These are phyloP conservation scores for Centella asiatica DNA, from an alignment of 129 eudicot genomes.

Conservation along the genomic window DNA sequence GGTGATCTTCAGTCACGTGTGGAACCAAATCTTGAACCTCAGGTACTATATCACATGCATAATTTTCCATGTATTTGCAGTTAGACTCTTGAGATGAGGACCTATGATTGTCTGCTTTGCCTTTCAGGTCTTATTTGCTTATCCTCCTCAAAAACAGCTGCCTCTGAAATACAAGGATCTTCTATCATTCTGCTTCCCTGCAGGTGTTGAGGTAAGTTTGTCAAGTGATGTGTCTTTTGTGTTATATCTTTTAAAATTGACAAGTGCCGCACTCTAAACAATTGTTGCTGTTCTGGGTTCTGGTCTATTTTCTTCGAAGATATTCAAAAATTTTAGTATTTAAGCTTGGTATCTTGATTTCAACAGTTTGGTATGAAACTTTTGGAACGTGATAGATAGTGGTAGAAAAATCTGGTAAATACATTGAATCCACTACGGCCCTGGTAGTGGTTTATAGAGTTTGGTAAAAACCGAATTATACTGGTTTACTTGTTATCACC, in stretches of 20 bases:
- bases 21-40: conserved; percentile 96
- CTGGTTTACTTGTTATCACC: too few species aligned
- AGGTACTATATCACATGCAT: conserved; percentile 36
- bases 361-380: too few species aligned
- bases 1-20: conserved; percentile 69
- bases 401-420: too few species aligned
- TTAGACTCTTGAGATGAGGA: background rate
- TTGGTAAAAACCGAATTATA: too few species aligned
- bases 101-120: conserved; percentile 10
- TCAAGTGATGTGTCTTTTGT: background rate
- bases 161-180: conserved; percentile 91
- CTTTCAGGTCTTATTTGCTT: conserved; percentile 87
- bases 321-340: background rate
- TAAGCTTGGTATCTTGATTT: background rate
- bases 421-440: too few species aligned
- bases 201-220: conserved; percentile 80
- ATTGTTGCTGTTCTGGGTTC: conserved; percentile 7
- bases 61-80: conserved; percentile 6
- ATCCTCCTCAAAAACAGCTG: conserved; percentile 89
- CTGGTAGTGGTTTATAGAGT: too few species aligned
- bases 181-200: conserved; percentile 97
- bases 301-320: background rate
- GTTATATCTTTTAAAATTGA: background rate
- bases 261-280: background rate
- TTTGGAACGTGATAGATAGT: too few species aligned